These are phyloP conservation scores for Claviceps capensis DNA, from an alignment of 2,329 filamentous ascomycete genomes.

Conservation along the genomic window DNA sequence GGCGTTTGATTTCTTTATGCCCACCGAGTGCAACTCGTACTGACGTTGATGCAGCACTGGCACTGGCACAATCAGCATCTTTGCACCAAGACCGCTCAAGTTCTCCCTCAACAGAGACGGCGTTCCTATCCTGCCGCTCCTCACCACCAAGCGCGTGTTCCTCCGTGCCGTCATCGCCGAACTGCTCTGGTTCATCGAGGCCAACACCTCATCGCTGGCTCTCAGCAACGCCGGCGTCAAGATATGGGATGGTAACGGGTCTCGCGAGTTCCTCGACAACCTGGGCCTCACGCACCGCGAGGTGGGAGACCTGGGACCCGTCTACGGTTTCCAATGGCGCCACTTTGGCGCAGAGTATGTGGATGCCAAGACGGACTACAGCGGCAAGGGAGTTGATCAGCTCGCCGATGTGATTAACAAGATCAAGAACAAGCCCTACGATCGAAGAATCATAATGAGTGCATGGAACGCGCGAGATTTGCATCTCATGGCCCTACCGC, in stretches of 20 bases:
- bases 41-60: conserved; percentile 51
- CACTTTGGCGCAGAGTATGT: conserved; percentile 91
- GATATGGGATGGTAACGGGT: conserved; percentile 98
- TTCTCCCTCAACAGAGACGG: conserved; percentile 61
- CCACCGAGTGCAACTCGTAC: background rate
- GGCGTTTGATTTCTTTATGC: background rate
- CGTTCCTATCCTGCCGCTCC: conserved; percentile 65
- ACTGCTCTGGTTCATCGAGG: conserved; percentile 89
- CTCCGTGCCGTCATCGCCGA: conserved; percentile 79
- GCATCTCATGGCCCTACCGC: conserved; percentile 78
- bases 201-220: conserved; percentile 64
- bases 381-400: conserved; percentile 83
- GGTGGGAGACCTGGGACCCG: conserved; percentile 81
- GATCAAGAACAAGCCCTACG: conserved; percentile 69
- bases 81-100: conserved; percentile 74
- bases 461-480: conserved; percentile 91
- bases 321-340: conserved; percentile 98
- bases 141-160: conserved; percentile 96
- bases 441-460: conserved; percentile 75
- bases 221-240: conserved; percentile 73
- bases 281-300: conserved; percentile 70
- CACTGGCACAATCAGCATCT: conserved; percentile 82
- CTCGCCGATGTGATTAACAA: conserved; percentile 82
- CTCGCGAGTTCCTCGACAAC: conserved; percentile 75
- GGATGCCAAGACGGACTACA: conserved; percentile 68